phyloP scores from a whole-genome alignment of 2,329 filamentous ascomycete species.

The Ustulina deusta region DNA sequence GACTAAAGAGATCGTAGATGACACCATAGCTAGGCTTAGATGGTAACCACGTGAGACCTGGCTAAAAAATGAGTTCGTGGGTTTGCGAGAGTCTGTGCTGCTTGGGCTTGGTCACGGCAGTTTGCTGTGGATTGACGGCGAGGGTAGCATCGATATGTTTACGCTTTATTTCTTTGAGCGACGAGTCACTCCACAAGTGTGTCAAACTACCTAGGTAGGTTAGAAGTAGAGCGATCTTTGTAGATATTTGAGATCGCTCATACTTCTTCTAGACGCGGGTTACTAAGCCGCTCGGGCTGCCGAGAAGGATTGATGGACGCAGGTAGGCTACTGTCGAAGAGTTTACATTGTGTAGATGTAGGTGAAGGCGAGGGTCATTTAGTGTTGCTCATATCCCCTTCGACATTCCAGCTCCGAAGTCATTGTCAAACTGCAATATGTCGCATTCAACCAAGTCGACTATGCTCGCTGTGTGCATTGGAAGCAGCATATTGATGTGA shows the following conservation, averaged over 20 bases:
- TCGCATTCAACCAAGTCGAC: too few relatives aligned
- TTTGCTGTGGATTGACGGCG: not conserved
- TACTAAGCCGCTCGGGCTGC: not conserved
- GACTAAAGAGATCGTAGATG: constrained; percentile 32
- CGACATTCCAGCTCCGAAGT: not conserved
- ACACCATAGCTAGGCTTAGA: constrained; percentile 21
- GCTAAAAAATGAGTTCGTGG: not conserved
- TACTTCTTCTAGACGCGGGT: too few relatives aligned
- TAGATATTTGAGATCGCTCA: not conserved
- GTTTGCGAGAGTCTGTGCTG: not conserved
- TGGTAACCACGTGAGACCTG: constrained; percentile 14
- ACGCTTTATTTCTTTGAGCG: not conserved
- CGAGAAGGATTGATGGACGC: not conserved
- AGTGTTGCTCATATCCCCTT: not conserved
- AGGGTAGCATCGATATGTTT: not conserved
- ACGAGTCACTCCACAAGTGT: not conserved
- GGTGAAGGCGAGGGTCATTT: not conserved
- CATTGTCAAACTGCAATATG: not conserved
- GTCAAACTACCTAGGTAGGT: too few relatives aligned
- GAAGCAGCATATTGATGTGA: not conserved
- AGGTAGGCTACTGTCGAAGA: not conserved
- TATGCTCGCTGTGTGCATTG: not conserved
- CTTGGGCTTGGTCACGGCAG: not conserved
- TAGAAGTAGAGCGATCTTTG: not conserved
- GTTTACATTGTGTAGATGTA: not conserved